phyloP scores from a whole-genome alignment of 805 yeast genomes.

The Ogataea trehalophila region DNA sequence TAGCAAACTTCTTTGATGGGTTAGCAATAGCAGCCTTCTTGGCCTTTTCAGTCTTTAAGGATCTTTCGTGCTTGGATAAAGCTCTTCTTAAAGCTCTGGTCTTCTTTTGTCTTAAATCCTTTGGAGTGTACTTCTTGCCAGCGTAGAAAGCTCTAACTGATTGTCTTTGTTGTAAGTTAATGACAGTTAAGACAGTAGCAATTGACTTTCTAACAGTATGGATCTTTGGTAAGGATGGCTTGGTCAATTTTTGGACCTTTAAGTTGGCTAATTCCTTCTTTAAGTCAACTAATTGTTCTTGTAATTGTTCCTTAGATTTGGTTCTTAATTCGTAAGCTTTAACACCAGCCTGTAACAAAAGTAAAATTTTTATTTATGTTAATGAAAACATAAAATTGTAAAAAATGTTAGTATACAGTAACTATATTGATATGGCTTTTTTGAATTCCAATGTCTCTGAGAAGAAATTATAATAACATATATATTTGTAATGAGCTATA shows the following conservation, averaged over 20 bases:
- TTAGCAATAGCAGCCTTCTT: slow-evolving; percentile 89
- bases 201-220: slow-evolving; percentile 96
- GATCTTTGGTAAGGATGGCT: slow-evolving; percentile 92
- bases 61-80: slow-evolving; percentile 82
- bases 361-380: neutral
- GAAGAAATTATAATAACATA: too few species aligned
- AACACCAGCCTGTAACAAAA: slow-evolving; percentile 65
- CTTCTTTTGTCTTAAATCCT: slow-evolving; percentile 98
- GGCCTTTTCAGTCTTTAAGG: slow-evolving; percentile 79
- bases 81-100: slow-evolving; percentile 99
- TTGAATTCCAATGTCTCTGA: too few species aligned
- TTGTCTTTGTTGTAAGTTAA: slow-evolving; percentile 95
- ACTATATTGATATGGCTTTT: too few species aligned
- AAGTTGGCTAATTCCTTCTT: slow-evolving; percentile 95
- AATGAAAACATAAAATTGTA: too few species aligned
- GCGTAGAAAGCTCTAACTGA: slow-evolving; percentile 92
- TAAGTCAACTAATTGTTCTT: slow-evolving; percentile 88
- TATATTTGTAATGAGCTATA: too few species aligned
- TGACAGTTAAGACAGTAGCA: slow-evolving; percentile 96
- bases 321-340: slow-evolving; percentile 96
- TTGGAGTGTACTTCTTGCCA: slow-evolving; percentile 94
- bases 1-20: slow-evolving; percentile 98
- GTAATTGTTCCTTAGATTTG: slow-evolving; percentile 95
- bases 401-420: too few species aligned
- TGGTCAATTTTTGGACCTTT: slow-evolving; percentile 92